A percentile compares a stretch with the other conserved stretches of the same genome.
Evolutionary conservation across 2,329 filamentous ascomycete genomes (phyloP).

Genomic region (Periconia sp.): DNA sequence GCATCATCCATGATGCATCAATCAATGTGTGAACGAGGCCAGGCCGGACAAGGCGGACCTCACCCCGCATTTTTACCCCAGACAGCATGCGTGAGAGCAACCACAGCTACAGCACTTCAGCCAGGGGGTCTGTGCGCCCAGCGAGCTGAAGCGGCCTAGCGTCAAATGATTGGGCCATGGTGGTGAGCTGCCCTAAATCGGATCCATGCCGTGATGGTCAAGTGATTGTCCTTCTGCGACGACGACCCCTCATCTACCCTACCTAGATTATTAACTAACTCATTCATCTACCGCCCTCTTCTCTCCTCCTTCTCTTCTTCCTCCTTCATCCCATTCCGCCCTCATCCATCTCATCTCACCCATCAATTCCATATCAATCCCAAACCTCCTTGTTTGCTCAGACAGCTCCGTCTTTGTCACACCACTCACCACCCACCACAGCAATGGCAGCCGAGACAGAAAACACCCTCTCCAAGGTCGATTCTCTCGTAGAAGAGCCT

Average conservation of each 20-base stretch:
- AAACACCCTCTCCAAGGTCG: conserved; percentile 76
- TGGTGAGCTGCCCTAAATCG: conserved; percentile 1
- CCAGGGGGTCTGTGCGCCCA: conserved; percentile 14
- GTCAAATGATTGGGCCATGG: conserved; percentile 15
- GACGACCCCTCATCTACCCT: conserved; percentile 39
- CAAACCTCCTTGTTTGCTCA: neutral
- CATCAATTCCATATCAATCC: neutral
- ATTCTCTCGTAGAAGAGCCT: conserved; percentile 80
- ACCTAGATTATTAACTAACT: conserved; percentile 1
- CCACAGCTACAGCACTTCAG: neutral
- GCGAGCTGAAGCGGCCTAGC: conserved; percentile 11
- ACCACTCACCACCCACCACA: neutral
- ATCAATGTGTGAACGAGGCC: too few relatives aligned
- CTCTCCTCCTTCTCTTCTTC: conserved; percentile 13
- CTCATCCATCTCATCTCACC: neutral
- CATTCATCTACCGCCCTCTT: conserved; percentile 10
- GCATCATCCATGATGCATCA: too few relatives aligned
- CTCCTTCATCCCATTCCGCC: conserved; percentile 15
- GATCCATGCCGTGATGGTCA: conserved; percentile 38
- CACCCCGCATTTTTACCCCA: conserved; percentile 31
- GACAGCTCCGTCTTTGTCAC: neutral
- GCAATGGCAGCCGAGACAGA: conserved; percentile 57
- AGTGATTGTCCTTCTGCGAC: conserved; percentile 35
- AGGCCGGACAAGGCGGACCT: conserved; percentile 10
- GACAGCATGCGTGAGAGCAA: neutral